phyloP scores from a whole-genome alignment of 257 asterid genomes.

The Gentiana dahurica region DNA sequence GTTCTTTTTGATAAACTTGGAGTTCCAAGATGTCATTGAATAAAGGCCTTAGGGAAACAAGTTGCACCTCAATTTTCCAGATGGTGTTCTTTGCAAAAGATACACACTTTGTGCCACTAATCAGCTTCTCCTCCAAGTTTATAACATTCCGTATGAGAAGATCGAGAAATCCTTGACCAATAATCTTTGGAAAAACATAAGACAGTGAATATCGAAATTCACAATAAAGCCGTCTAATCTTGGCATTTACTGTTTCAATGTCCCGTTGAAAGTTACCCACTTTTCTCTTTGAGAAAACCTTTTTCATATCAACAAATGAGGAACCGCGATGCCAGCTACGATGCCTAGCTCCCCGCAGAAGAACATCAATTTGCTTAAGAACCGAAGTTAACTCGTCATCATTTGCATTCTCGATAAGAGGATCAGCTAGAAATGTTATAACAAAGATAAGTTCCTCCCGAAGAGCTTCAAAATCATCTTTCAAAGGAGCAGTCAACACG shows the following conservation, averaged over 20 bases:
- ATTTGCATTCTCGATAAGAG: background rate
- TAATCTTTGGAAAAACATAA: background rate
- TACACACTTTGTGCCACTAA: background rate
- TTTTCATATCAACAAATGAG: background rate
- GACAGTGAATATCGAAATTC: background rate
- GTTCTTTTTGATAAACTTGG: background rate
- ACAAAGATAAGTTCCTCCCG: background rate
- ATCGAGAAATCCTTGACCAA: slow-evolving; percentile 1
- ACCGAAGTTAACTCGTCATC: background rate
- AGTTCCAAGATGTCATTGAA: no score
- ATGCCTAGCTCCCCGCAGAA: background rate
- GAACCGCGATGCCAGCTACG: background rate
- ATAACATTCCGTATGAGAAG: background rate
- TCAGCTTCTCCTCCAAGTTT: background rate
- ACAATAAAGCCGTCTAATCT: background rate
- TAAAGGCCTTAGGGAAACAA: background rate
- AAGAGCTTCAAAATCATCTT: background rate
- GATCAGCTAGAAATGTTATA: background rate
- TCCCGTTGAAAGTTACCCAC: background rate
- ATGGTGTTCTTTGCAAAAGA: background rate
- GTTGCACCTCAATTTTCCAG: background rate
- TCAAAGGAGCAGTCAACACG: background rate
- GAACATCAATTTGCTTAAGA: no score
- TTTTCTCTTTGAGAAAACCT: background rate
- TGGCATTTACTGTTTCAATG: background rate